Evolutionary conservation across 768 basidiomycete genomes (phyloP).

Genomic region (Lepiota venenata): DNA sequence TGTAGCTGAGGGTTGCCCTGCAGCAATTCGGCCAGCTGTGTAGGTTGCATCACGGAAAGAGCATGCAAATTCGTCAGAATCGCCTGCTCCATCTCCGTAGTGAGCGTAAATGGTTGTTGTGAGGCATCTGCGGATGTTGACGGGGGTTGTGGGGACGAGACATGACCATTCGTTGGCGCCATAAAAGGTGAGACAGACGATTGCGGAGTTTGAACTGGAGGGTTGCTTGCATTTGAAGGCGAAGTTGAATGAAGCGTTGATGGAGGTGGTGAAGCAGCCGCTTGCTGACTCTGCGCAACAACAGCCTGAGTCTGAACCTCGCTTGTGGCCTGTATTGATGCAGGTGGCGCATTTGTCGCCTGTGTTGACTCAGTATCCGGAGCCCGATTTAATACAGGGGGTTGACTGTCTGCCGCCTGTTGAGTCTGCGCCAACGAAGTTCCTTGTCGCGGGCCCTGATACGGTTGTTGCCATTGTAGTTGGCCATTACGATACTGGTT

Average conservation of each 20-base stretch:
- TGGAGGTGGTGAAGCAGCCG: not conserved
- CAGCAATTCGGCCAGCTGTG: conserved; percentile 35
- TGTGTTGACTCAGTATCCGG: not conserved
- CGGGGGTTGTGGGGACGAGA: not conserved
- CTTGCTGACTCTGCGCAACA: not conserved
- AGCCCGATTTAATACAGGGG: not conserved
- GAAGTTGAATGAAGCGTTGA: not conserved
- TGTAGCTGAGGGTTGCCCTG: conserved; percentile 35
- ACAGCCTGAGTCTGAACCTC: not conserved
- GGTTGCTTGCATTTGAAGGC: not conserved
- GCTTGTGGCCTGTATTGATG: not conserved
- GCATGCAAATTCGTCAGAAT: conserved; percentile 22
- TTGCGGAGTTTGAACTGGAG: conserved; percentile 2
- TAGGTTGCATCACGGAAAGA: conserved; percentile 30
- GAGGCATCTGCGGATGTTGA: conserved; percentile 2
- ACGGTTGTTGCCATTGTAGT: conserved; percentile 21
- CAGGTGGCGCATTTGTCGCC: not conserved
- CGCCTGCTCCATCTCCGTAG: conserved; percentile 14
- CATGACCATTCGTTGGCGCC: not conserved
- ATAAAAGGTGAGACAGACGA: conserved; percentile 6
- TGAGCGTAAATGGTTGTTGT: conserved; percentile 13
- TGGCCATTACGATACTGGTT: conserved; percentile 12
- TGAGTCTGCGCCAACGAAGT: not conserved
- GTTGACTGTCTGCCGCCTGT: not conserved
- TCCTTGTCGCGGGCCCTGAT: conserved; percentile 15